A percentile compares a stretch with the other conserved stretches of the same genome.
Conservation (phyloP, 148 eudicot genomes). For the Vaccinium macrocarpon region DNA sequence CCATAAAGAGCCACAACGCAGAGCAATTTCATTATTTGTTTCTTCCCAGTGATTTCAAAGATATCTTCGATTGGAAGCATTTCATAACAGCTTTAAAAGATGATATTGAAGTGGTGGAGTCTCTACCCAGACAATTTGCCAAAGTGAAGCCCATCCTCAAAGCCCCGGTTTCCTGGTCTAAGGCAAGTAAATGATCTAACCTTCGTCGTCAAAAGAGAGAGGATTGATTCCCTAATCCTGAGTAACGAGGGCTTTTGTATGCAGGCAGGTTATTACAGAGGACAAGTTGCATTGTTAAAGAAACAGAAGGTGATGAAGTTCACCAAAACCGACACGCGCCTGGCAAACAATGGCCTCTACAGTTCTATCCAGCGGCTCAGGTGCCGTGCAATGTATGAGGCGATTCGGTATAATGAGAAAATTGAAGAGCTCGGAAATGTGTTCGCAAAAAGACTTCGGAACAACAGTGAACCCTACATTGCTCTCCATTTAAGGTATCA, state of each 20-base stretch:
- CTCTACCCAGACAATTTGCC: conserved; percentile 36
- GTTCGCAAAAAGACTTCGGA: conserved; percentile 31
- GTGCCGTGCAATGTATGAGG: conserved; percentile 54
- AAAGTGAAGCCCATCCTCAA: conserved; percentile 25
- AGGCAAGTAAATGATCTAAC: conserved; percentile 24
- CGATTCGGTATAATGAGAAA: conserved; percentile 38
- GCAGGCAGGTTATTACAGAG: conserved; percentile 43
- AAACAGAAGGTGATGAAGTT: conserved; percentile 41
- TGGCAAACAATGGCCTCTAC: conserved; percentile 45
- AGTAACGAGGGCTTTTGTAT: not conserved
- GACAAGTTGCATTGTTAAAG: conserved; percentile 20
- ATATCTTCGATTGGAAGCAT: conserved; percentile 52
- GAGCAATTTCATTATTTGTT: not conserved
- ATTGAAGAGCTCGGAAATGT: conserved; percentile 39
- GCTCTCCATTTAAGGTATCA: conserved; percentile 58
- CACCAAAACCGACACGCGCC: conserved; percentile 45
- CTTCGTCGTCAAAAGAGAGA: not conserved
- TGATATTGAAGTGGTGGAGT: conserved; percentile 44
- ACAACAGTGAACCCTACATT: conserved; percentile 31
- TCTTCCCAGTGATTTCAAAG: conserved; percentile 49
- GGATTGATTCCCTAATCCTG: not conserved
- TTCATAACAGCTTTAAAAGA: conserved; percentile 35
- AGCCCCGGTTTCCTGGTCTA: conserved; percentile 56
- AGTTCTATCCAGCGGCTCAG: conserved; percentile 45
- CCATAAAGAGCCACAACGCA: not conserved